phyloP scores from a whole-genome alignment of 805 yeast species.

The Maudiozyma turicensis region DNA sequence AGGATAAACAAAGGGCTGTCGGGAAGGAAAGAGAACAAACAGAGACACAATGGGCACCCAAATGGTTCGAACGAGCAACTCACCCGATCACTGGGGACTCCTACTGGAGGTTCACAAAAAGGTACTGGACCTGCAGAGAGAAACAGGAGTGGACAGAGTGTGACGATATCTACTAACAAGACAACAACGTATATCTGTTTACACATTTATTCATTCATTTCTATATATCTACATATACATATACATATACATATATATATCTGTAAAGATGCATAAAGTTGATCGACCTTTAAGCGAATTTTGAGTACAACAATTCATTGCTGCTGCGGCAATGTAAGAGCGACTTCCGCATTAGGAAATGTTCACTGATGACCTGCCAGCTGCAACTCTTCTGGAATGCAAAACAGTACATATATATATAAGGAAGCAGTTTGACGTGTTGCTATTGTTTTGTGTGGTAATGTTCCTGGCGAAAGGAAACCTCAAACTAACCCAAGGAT shows the following conservation, averaged over 20 bases:
- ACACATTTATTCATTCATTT: not conserved
- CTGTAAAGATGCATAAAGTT: not conserved
- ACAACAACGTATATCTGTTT: not conserved
- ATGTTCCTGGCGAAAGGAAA: not conserved
- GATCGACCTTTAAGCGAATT: not conserved
- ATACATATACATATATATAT: not conserved
- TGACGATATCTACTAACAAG: constrained; percentile 40
- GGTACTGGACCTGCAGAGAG: constrained; percentile 67
- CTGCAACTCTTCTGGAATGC: not conserved
- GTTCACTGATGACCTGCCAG: not conserved
- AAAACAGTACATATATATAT: not conserved
- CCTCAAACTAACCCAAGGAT: constrained; percentile 1
- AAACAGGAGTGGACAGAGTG: constrained; percentile 39
- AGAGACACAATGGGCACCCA: constrained; percentile 63
- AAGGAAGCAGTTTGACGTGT: not conserved
- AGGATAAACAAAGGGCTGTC: constrained; percentile 83
- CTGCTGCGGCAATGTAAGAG: too few species aligned
- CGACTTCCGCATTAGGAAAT: not conserved
- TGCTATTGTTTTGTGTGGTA: not conserved
- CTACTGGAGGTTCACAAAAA: constrained; percentile 60
- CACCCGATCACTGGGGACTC: constrained; percentile 76
- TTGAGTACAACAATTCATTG: not conserved
- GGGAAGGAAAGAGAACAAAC: constrained; percentile 52
- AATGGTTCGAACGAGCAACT: constrained; percentile 55
- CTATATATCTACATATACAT: too few species aligned